These are phyloP conservation scores for Aspergillus novoparasiticus DNA, from an alignment of 2,329 filamentous ascomycete genomes.

Conservation along the genomic window DNA sequence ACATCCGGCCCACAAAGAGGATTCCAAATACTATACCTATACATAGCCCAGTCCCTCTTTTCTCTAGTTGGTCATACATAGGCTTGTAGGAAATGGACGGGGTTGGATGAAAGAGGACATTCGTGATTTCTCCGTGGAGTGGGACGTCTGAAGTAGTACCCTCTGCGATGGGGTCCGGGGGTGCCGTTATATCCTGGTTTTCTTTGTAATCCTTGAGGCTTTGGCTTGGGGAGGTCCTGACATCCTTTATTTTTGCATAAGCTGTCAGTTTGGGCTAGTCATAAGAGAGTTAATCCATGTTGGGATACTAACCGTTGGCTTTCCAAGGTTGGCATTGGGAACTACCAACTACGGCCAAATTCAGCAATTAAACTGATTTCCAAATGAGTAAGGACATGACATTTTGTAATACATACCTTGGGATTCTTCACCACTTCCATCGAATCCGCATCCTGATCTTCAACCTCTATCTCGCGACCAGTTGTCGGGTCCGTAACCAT, in stretches of 20 bases:
- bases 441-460: slow-evolving; percentile 73
- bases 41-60: slow-evolving; percentile 71
- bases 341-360: slow-evolving; percentile 65
- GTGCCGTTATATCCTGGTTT: slow-evolving; percentile 86
- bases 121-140: slow-evolving; percentile 94
- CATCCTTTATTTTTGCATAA: slow-evolving; percentile 45
- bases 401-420: slow-evolving; percentile 50
- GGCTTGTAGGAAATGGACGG: slow-evolving; percentile 87
- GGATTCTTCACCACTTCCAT: slow-evolving; percentile 73
- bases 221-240: slow-evolving; percentile 71
- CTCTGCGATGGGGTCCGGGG: slow-evolving; percentile 79
- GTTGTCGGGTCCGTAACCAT: slow-evolving; percentile 85
- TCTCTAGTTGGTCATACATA: slow-evolving; percentile 77
- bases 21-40: slow-evolving; percentile 72
- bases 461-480: slow-evolving; percentile 81
- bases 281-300: neutral
- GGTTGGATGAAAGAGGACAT: slow-evolving; percentile 92
- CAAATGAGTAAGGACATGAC: neutral
- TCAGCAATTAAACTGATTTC: neutral
- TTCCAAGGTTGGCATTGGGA: slow-evolving; percentile 85
- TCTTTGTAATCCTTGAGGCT: slow-evolving; percentile 77
- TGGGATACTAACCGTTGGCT: slow-evolving; percentile 58
- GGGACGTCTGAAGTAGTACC: slow-evolving; percentile 91
- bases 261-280: slow-evolving; percentile 5
- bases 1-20: slow-evolving; percentile 74